Base-by-base conservation (phyloP, 1,284 basidiomycete species). In the Porogramme epimiltina region DNA sequence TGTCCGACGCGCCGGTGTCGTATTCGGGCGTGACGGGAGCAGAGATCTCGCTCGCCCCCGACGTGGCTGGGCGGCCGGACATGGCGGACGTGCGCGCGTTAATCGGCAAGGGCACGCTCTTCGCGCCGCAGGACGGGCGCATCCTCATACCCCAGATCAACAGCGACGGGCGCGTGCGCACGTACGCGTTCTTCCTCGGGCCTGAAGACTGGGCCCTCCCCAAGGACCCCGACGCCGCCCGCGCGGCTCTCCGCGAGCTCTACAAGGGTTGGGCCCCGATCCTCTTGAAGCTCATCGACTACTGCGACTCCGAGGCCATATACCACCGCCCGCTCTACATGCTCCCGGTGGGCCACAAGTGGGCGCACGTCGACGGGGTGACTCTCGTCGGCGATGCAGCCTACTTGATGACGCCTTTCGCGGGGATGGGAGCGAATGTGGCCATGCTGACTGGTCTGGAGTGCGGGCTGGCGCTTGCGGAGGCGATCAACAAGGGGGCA, bases 371-470 rank as follows among this genome's bases (percentile, higher is more conserved):
- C 2, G 9, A 18, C 23, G 44, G 44, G 13, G 44, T 38, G 44
- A 45, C 44, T 15, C 22, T 45, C 24, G 6, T 45, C 16, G 44
- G 44, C 11, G 44, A 45, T 23, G 44, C 44, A 34, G 44, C 44
- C 34, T 34, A 45, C 34, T 5, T 45, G 44, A 45, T 45, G 44
- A 38, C 23, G 19, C 44, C 34, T 23, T 37, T 38, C 36, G 44
- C 44, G 16, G 44, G 44, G 5, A 36, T 36, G 36, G 44, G 44
- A 3, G 44, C 36, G 16, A 45, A 45, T 23, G n/a, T 45, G 3
- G 33, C 44, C 1, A 45, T 45, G 44, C n/a, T 45, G 8, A 34
- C 37, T 20, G 44, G 28, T 16, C 44, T 45, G 9, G 44, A 45
- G 24, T 22, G 37, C 6, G 44, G 44, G 22, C 18, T 38, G 16